phyloP scores from a whole-genome alignment of 345 rosid species.

The Eucalyptus curtisii region DNA sequence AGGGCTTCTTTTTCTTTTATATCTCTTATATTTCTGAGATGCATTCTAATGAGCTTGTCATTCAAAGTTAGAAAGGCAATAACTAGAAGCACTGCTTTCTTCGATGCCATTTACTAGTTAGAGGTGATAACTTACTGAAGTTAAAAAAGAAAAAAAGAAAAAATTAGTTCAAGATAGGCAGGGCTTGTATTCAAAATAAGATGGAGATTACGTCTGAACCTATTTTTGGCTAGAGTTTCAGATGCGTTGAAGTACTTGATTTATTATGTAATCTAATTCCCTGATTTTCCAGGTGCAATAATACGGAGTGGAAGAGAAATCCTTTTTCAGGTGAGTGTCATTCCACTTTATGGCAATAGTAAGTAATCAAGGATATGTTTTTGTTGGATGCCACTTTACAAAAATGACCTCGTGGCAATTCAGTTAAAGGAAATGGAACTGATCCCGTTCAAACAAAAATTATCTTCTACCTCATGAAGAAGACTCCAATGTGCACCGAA shows the following conservation, averaged over 20 bases:
- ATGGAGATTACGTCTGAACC: neutral
- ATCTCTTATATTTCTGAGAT: neutral
- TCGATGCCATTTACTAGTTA: neutral
- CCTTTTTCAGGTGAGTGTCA: conserved; percentile 50
- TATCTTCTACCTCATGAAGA: neutral
- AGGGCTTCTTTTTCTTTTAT: conserved; percentile 1
- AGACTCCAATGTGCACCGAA: neutral
- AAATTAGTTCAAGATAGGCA: neutral
- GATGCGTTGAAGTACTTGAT: neutral
- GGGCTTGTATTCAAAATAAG: neutral
- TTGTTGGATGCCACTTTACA: neutral
- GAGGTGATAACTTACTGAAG: neutral
- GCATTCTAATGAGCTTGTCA: neutral
- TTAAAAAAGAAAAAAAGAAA: neutral
- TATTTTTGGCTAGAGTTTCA: neutral
- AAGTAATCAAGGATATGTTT: neutral
- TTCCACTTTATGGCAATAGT: neutral
- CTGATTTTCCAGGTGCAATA: conserved; percentile 28
- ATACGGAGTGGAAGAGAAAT: conserved; percentile 68
- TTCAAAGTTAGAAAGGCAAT: neutral
- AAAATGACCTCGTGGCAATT: neutral
- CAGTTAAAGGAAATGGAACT: neutral
- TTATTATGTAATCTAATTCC: neutral
- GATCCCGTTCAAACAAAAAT: neutral
- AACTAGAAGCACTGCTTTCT: neutral